Evolutionary conservation across 2,329 filamentous ascomycete genomes (phyloP), one percentile per base, ranked within the genome.

Genomic region (Ceratocystis papillata): DNA sequence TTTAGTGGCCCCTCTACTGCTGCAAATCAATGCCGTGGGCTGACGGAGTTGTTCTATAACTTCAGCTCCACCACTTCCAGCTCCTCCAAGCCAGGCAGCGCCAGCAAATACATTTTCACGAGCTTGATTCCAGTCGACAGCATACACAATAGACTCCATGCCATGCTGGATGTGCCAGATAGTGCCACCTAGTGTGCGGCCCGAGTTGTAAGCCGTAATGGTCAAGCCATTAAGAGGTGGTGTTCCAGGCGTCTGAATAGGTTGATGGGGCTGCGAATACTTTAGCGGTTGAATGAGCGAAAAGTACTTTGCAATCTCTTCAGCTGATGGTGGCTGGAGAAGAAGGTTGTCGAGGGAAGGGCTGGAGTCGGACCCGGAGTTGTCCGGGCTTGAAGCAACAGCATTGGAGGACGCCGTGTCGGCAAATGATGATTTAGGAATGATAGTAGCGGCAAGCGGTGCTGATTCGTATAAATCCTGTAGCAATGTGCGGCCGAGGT

Each of bases 81-180:
- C 86, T 5, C 90, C 89, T 59, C 90, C 90, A 53, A 99, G 81
- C 90, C 94, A 97, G 30, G 93, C 91, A 25, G 94, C 94, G 69
- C 93, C 93, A 0, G 93, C 87, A 68, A 96, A 86, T 17, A 97
- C 91, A 76, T 96, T 96, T 74, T 99, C 94, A 70, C 90, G 85
- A n/a, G 89, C 90, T 76, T 96, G 92, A 71, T 96, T 96, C 94
- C 94, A 99, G 73, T 97, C 93, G 20, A 96, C 90, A 0, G 94
- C 93, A 72, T 99, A 97, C 0, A 99, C 92, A 53, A 99, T 93
- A 0, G 92, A 96, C 75, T 99, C 94, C 73, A 96, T 82, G 0
- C 92, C 91, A 77, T 97, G 91, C 72, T 97, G 93, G 70, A 99
- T 92, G 72, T 97, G 93, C 94, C 94, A 99, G 78, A 99, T 96